A percentile compares a stretch with the other conserved stretches of the same genome.
These are phyloP conservation scores for Trametes villosa DNA, from an alignment of 768 basidiomycete species.

Conservation along the genomic window DNA sequence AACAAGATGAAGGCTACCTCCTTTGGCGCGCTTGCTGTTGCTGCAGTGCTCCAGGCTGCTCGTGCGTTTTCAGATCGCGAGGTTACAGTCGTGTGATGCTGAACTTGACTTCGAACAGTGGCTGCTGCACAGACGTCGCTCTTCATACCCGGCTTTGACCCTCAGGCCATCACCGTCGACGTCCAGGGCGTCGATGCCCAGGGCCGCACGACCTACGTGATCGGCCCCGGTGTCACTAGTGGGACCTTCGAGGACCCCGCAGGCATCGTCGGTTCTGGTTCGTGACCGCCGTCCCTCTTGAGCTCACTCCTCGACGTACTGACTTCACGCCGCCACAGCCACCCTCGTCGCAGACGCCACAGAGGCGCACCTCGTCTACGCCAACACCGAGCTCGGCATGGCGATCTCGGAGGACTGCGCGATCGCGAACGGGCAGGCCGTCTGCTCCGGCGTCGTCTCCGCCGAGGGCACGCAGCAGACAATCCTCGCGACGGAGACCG, in stretches of 20 bases:
- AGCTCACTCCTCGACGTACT: too few relatives aligned
- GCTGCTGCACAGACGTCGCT: conserved; percentile 43
- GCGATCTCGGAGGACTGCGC: conserved; percentile 33
- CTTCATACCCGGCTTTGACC: conserved; percentile 50
- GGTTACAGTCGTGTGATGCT: not conserved
- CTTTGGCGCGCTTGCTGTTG: conserved; percentile 3
- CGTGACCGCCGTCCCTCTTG: not conserved
- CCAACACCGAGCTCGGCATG: conserved; percentile 19
- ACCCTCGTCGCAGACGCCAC: conserved; percentile 50
- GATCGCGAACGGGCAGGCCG: conserved; percentile 28
- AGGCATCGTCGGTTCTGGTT: conserved; percentile 45
- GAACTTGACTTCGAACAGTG: conserved; percentile 20
- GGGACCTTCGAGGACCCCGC: conserved; percentile 37
- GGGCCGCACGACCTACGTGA: conserved; percentile 47
- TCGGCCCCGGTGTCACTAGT: conserved; percentile 42
- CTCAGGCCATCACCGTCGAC: conserved; percentile 47
- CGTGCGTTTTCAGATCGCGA: too few relatives aligned
- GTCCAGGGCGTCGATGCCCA: conserved; percentile 46
- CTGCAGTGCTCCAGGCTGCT: not conserved
- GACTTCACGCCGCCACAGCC: conserved; percentile 30
- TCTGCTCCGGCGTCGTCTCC: conserved; percentile 32
- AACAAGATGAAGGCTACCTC: conserved; percentile 7
- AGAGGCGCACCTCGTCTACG: conserved; percentile 45
- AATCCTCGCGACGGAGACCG: conserved; percentile 14
- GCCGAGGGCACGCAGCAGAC: not conserved